Evolutionary conservation across 2,329 filamentous ascomycete species (phyloP).

Genomic region (Trichoderma semiorbis): DNA sequence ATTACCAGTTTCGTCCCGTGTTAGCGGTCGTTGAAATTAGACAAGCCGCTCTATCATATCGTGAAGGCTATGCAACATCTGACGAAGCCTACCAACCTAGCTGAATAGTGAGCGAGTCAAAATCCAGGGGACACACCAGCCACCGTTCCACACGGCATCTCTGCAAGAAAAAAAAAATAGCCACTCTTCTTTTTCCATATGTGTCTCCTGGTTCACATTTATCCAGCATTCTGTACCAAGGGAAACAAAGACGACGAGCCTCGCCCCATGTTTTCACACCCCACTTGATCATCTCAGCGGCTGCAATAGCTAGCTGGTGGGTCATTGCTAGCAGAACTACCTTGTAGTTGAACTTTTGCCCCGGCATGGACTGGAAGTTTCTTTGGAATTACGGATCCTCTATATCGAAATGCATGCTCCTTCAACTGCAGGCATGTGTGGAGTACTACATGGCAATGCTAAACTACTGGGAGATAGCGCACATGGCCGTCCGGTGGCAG

Average conservation of each 20-base stretch:
- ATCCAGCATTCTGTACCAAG: neutral
- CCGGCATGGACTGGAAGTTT: neutral
- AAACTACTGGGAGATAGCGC: neutral
- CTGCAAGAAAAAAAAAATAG: neutral
- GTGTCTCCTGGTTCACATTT: neutral
- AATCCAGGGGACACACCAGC: neutral
- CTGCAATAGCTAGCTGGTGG: slow-evolving; percentile 3
- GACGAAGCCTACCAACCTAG: neutral
- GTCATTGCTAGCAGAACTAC: neutral
- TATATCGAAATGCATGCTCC: neutral
- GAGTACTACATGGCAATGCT: neutral
- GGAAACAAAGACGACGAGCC: neutral
- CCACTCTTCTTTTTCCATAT: neutral
- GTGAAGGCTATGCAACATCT: neutral
- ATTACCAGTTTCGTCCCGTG: neutral
- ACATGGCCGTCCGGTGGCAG: neutral
- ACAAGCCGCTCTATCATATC: neutral
- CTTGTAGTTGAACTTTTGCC: neutral
- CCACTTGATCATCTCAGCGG: slow-evolving; percentile 1
- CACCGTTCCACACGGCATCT: neutral
- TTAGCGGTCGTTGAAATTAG: neutral
- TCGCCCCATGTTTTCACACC: neutral
- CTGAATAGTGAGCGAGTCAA: neutral
- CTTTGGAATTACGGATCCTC: neutral
- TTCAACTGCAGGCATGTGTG: neutral